Percentiles rank a stretch among this genome's conserved stretches.
These are phyloP conservation scores for Sporopachydermia cereana DNA, from an alignment of 1,139 yeast species.

Conservation along the genomic window DNA sequence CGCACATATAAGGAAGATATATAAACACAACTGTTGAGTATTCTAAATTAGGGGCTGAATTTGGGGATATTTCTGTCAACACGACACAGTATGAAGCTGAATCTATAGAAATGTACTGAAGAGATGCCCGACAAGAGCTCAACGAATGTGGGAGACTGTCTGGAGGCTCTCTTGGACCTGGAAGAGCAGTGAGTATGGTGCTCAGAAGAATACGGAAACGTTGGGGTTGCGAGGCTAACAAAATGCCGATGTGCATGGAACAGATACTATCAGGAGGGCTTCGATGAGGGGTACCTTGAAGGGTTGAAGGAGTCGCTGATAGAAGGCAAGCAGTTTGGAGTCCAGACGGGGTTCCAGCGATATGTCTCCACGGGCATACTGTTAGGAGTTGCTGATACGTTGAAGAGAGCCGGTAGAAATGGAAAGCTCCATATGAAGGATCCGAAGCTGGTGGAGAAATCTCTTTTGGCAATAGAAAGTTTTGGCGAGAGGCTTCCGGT, in stretches of 20 bases:
- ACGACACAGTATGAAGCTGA: too few relatives aligned
- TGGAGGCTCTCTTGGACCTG: slow-evolving; percentile 39
- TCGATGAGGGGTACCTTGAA: slow-evolving; percentile 34
- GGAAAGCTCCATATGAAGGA: slow-evolving; percentile 9
- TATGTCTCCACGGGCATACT: slow-evolving; percentile 54
- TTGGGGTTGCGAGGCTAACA: too few relatives aligned
- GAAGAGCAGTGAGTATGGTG: slow-evolving; percentile 31
- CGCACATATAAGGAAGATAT: too few relatives aligned
- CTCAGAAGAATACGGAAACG: neutral
- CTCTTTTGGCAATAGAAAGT: slow-evolving; percentile 11
- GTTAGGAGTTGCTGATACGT: slow-evolving; percentile 37
- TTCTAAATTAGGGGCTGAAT: too few relatives aligned
- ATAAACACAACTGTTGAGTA: too few relatives aligned
- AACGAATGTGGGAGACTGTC: slow-evolving; percentile 15
- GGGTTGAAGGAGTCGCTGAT: slow-evolving; percentile 43
- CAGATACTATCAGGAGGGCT: slow-evolving; percentile 51
- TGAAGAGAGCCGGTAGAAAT: slow-evolving; percentile 17
- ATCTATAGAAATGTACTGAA: too few relatives aligned
- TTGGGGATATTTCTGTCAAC: too few relatives aligned
- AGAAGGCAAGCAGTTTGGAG: slow-evolving; percentile 71
- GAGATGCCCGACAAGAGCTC: slow-evolving; percentile 3
- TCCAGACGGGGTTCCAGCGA: slow-evolving; percentile 70
- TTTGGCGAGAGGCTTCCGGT: slow-evolving; percentile 15
- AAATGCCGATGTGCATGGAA: neutral
- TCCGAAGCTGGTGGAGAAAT: slow-evolving; percentile 14